Evolutionary conservation across 108 stramenopile species (phyloP).

Genomic region (Parietichytrium sp.): DNA sequence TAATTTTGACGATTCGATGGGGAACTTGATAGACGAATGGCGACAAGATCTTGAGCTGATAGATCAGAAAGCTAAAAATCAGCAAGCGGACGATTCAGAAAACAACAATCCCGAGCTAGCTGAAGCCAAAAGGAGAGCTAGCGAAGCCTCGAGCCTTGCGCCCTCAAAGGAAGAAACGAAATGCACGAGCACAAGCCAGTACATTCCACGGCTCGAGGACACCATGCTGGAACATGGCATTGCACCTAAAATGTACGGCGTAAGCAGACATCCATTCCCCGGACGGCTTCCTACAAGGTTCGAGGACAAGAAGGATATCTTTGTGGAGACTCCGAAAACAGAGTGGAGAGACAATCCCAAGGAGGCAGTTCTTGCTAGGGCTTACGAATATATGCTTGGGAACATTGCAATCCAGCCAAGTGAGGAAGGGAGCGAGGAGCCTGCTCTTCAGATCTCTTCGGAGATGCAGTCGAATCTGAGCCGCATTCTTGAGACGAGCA

Average conservation of each 20-base stretch:
- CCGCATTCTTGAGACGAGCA: neutral
- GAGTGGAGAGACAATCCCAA: neutral
- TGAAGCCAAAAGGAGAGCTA: neutral
- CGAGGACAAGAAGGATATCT: neutral
- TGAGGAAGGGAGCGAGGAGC: neutral
- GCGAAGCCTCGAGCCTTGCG: neutral
- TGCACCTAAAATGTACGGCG: slow-evolving; percentile 2
- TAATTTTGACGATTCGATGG: neutral
- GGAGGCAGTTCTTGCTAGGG: neutral
- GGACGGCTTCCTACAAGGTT: slow-evolving; percentile 9
- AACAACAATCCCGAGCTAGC: neutral
- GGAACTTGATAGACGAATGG: neutral
- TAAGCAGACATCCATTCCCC: neutral
- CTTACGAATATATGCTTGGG: slow-evolving; percentile 7
- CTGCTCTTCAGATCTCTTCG: neutral
- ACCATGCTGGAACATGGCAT: neutral
- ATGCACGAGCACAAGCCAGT: neutral
- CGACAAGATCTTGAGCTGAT: too few relatives aligned
- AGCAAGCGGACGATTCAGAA: neutral
- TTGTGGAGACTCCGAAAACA: neutral
- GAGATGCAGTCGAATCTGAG: slow-evolving; percentile 29
- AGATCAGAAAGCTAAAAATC: neutral
- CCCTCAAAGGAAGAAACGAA: neutral
- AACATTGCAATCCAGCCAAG: neutral
- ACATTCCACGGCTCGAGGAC: neutral